Conservation (phyloP, 192 early-diverging fungal genomes). For the Haplosporangium gracile region DNA sequence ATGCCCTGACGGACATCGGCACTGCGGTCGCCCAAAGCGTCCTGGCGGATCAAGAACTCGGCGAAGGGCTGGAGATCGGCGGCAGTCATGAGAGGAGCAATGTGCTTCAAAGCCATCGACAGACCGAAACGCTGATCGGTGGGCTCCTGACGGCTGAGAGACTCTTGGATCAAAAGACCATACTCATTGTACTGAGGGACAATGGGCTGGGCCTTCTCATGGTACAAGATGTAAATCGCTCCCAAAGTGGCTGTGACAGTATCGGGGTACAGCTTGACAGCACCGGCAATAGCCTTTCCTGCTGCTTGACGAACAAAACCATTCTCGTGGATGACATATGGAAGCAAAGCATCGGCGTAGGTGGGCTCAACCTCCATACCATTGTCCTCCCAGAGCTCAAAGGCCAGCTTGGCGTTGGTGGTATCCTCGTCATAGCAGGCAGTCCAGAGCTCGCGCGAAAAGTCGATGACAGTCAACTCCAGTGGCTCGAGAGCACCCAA, state of each 20-base stretch:
- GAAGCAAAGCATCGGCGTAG: constrained; percentile 60
- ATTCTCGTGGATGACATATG: constrained; percentile 64
- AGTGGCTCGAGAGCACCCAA: constrained; percentile 72
- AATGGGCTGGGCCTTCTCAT: constrained; percentile 74
- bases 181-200: constrained; percentile 92
- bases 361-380: constrained; percentile 66
- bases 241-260: constrained; percentile 64
- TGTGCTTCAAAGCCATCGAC: constrained; percentile 76
- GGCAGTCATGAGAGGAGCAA: constrained; percentile 72
- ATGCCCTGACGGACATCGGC: constrained; percentile 83
- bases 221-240: constrained; percentile 72
- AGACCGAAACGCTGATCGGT: constrained; percentile 88
- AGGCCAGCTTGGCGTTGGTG: constrained; percentile 68
- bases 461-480: constrained; percentile 69
- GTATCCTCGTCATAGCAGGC: constrained; percentile 74
- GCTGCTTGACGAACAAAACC: constrained; percentile 72
- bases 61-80: constrained; percentile 68
- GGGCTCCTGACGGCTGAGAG: constrained; percentile 84
- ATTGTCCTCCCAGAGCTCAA: constrained; percentile 74
- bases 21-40: constrained; percentile 88
- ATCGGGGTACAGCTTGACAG: constrained; percentile 70
- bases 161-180: constrained; percentile 89
- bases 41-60: constrained; percentile 84
- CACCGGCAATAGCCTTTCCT: constrained; percentile 72
- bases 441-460: constrained; percentile 79